These are phyloP conservation scores for Musa troglodytarum DNA, from an alignment of 176 grass and related monocot genomes.

Conservation along the genomic window DNA sequence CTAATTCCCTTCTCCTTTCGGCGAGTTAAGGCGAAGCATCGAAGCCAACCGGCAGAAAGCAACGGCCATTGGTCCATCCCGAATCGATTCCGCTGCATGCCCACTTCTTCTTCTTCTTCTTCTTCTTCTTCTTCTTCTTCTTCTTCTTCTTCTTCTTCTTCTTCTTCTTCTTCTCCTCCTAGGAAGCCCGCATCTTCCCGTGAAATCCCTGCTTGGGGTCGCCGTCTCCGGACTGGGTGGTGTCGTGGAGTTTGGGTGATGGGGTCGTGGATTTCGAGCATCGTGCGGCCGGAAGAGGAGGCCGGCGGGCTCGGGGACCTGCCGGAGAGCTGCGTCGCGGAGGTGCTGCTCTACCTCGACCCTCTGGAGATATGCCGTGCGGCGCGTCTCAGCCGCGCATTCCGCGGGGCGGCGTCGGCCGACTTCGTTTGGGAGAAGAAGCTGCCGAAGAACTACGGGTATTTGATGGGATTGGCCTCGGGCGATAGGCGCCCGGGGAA, in stretches of 20 bases:
- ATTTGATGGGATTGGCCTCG: background rate
- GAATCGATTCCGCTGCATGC: constrained; percentile 4
- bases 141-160: background rate
- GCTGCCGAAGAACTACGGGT: constrained; percentile 1
- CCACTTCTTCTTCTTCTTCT: background rate
- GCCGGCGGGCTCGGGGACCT: background rate
- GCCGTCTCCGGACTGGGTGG: no score
- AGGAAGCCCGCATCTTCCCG: no score
- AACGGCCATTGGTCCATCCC: background rate
- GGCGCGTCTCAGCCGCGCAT: constrained; percentile 3
- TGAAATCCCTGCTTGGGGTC: no score
- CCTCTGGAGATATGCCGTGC: background rate
- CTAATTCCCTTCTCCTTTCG: background rate
- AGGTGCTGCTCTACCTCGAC: background rate
- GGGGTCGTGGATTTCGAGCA: constrained; percentile 3
- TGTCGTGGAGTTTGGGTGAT: background rate
- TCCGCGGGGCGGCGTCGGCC: constrained; percentile 2
- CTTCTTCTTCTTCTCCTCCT: background rate
- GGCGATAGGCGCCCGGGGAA: background rate
- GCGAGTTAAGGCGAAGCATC: background rate
- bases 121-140: background rate
- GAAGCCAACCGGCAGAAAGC: background rate
- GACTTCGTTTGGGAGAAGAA: constrained; percentile 7
- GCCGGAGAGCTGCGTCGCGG: constrained; percentile 4
- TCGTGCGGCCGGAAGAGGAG: background rate